These are phyloP conservation scores for Prunus fruticosa DNA, from an alignment of 306 rosid species.

Conservation along the genomic window DNA sequence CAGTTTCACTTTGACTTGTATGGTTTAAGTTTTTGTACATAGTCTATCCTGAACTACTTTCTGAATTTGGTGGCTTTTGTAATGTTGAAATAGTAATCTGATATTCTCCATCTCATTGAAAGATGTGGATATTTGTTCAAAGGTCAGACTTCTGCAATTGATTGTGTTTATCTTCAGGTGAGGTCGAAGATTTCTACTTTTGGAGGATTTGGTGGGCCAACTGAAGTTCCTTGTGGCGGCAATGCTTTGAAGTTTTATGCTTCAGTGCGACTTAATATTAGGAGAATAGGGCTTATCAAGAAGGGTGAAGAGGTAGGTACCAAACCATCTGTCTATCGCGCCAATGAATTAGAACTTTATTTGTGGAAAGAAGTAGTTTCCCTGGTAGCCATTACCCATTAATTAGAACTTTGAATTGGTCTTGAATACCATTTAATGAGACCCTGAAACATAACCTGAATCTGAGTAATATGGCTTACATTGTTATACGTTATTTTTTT, in stretches of 20 bases:
- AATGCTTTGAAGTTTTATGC: constrained; percentile 92
- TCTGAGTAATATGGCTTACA: not conserved
- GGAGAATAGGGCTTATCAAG: constrained; percentile 64
- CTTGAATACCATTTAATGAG: not conserved
- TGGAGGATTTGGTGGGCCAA: constrained; percentile 88
- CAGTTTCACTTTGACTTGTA: not conserved
- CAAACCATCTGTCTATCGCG: not conserved
- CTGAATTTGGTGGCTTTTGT: not conserved
- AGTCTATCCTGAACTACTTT: not conserved
- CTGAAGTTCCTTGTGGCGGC: constrained; percentile 92
- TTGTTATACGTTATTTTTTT: not conserved
- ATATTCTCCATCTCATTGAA: not conserved
- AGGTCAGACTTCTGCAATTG: not conserved
- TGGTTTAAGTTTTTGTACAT: not conserved
- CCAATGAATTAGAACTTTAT: not conserved
- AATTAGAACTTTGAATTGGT: not conserved
- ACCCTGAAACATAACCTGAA: not conserved
- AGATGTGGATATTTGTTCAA: not conserved
- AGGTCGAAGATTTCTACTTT: constrained; percentile 81
- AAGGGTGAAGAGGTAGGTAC: constrained; percentile 96
- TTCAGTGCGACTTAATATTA: constrained; percentile 76
- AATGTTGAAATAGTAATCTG: not conserved
- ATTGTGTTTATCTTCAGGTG: constrained; percentile 44
- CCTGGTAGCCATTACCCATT: not conserved
- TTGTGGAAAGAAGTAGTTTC: not conserved